A percentile compares a stretch with the other conserved stretches of the same genome.
Evolutionary conservation across 805 yeast species (phyloP).

Genomic region (Hanseniaspora thailandica): DNA sequence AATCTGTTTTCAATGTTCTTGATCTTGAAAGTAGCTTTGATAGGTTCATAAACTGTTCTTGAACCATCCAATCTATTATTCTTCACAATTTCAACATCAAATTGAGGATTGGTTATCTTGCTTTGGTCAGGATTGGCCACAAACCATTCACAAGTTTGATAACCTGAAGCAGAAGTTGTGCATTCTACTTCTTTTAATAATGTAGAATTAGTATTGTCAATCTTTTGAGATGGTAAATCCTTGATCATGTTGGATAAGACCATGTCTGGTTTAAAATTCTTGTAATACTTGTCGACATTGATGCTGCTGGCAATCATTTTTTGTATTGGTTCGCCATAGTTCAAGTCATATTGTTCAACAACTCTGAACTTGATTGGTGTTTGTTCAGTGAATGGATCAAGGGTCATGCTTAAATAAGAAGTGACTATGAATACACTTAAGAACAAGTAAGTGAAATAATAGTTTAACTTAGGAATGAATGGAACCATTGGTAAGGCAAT

Average conservation of each 20-base stretch:
- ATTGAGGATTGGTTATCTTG: slow-evolving; percentile 29
- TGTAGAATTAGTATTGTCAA: not conserved
- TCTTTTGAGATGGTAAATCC: slow-evolving; percentile 40
- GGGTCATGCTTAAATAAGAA: slow-evolving; percentile 30
- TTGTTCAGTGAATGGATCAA: slow-evolving; percentile 46
- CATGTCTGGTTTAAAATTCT: slow-evolving; percentile 17
- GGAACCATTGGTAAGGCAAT: slow-evolving; percentile 48
- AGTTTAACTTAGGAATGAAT: slow-evolving; percentile 56
- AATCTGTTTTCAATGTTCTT: slow-evolving; percentile 49
- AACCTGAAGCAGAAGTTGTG: not conserved
- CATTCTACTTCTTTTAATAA: not conserved
- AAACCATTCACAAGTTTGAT: slow-evolving; percentile 22
- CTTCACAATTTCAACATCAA: slow-evolving; percentile 40
- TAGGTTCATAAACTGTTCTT: slow-evolving; percentile 50
- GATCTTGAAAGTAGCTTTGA: slow-evolving; percentile 50
- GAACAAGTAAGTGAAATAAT: slow-evolving; percentile 35
- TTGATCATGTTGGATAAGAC: slow-evolving; percentile 30
- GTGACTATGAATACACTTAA: slow-evolving; percentile 32
- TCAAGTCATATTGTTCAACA: slow-evolving; percentile 47
- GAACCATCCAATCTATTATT: slow-evolving; percentile 36
- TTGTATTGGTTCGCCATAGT: slow-evolving; percentile 16
- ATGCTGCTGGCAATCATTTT: not conserved
- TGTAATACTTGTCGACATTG: slow-evolving; percentile 3
- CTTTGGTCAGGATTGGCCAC: slow-evolving; percentile 36
- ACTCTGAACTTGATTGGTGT: slow-evolving; percentile 66